Evolutionary conservation across 768 basidiomycete species (phyloP), one percentile per base, ranked within the genome.

Genomic region (Tylopilus felleus): DNA sequence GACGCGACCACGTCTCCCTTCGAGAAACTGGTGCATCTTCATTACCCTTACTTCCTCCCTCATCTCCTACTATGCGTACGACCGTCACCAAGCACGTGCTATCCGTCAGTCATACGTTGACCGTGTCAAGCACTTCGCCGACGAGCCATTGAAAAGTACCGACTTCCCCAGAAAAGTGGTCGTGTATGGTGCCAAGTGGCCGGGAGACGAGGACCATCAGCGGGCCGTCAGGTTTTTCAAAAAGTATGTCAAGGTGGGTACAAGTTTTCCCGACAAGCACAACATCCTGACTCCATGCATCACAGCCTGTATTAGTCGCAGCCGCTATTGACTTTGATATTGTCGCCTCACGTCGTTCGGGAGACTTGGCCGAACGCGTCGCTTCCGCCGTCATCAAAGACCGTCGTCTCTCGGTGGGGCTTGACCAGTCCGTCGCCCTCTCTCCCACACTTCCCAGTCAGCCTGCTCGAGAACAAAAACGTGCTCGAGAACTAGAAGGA

Each of bases 21-120:
- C 90, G 1, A 81, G 92, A 57, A 97, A 97, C 63, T 95, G 93
- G 93, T 82, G 92, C 60, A 93, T 96, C 64, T 98, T 98, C 75
- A 79, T 93, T 52, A 78, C 84, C 27, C 71, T 93, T 61, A 86
- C 91, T 5, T 84, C 85, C 14, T 79, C 86, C 7, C 61, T 88
- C 29, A 64, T 85, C 4, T 88, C 87, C 22, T 78, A 81, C 51
- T 97, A 93, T 74, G 74, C 83, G 49, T 94, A 97, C 71, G 97
- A 99, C 79, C 82, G 95, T 28, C 73, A 76, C 56, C 77, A 93
- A 73, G 94, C 92, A 72, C 85, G 82, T 60, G 67, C 74, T 44
- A 88, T 98, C 56, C 85, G 86, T 47, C 76, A 86, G 64, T 79
- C 83, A 47, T 98, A 96, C 67, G 72, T 90, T 23, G 85, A 86